A percentile compares a stretch with the other conserved stretches of the same genome.
These are phyloP conservation scores for Trichoderma orchidacearum DNA, from an alignment of 495 filamentous ascomycete species.

Conservation along the genomic window DNA sequence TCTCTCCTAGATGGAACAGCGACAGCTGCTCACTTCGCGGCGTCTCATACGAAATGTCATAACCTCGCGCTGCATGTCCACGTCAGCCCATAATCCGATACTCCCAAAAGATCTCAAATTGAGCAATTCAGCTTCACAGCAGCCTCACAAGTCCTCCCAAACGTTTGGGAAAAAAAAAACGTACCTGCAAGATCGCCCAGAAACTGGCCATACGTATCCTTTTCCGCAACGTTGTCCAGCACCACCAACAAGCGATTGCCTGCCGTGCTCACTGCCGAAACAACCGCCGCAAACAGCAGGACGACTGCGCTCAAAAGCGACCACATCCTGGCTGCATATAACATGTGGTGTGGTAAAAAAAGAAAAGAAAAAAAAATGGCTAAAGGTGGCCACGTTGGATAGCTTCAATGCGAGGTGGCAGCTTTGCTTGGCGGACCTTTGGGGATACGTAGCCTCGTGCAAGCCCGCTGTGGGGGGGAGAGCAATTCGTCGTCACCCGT, in stretches of 20 bases:
- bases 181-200: conserved; percentile 70
- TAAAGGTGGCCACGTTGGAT: conserved; percentile 8
- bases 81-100: not conserved
- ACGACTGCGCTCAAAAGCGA: conserved; percentile 58
- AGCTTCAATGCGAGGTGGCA: not conserved
- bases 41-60: conserved; percentile 63
- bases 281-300: conserved; percentile 47
- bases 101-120: no score
- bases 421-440: not conserved
- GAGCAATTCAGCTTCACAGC: no score
- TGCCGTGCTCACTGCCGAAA: conserved; percentile 63
- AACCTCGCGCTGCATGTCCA: conserved; percentile 55
- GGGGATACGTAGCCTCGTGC: conserved; percentile 5
- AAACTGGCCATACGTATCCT: conserved; percentile 68
- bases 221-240: conserved; percentile 68
- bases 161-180: no score
- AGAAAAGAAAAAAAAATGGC: conserved; percentile 12
- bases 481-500: not conserved
- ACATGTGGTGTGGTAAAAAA: conserved; percentile 18
- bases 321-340: conserved; percentile 44
- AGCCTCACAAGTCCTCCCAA: no score
- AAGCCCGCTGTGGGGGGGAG: not conserved
- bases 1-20: conserved; percentile 78
- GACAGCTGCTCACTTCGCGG: conserved; percentile 74
- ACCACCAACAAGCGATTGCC: conserved; percentile 77